phyloP scores from a whole-genome alignment of 176 grass and related monocot species.

The Melocanna baccifera region DNA sequence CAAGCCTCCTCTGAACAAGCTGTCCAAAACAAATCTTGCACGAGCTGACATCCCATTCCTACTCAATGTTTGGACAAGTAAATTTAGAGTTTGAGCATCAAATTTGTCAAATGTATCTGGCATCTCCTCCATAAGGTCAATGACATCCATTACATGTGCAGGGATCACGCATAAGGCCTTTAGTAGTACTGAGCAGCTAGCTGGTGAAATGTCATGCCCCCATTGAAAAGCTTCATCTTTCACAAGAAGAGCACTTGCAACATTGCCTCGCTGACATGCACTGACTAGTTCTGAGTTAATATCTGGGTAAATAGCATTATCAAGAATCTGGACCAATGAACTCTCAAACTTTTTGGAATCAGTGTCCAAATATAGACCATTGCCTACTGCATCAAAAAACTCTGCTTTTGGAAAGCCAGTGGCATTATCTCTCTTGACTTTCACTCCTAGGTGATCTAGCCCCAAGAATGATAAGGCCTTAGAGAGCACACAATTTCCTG shows the following conservation, averaged over 20 bases:
- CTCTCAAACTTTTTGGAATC: slow-evolving; percentile 66
- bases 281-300: slow-evolving; percentile 45
- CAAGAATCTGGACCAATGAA: slow-evolving; percentile 60
- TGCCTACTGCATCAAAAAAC: slow-evolving; percentile 92
- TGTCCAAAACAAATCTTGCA: slow-evolving; percentile 59
- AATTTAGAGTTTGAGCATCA: slow-evolving; percentile 67
- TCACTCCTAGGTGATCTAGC: slow-evolving; percentile 69
- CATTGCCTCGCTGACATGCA: slow-evolving; percentile 58
- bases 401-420: slow-evolving; percentile 67
- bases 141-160: slow-evolving; percentile 41
- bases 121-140: slow-evolving; percentile 55
- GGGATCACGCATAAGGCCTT: slow-evolving; percentile 43
- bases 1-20: slow-evolving; percentile 49
- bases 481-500: slow-evolving; percentile 63
- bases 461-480: slow-evolving; percentile 75
- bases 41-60: slow-evolving; percentile 44
- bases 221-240: slow-evolving; percentile 71
- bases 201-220: slow-evolving; percentile 52
- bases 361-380: slow-evolving; percentile 84
- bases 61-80: slow-evolving; percentile 43
- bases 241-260: slow-evolving; percentile 48
- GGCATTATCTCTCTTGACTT: slow-evolving; percentile 85
- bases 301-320: slow-evolving; percentile 51
- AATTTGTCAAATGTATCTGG: slow-evolving; percentile 45
- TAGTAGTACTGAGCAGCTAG: slow-evolving; percentile 49